These are phyloP conservation scores for Globisporangium cederbergense DNA, from an alignment of 352 stramenopile species.

Conservation along the genomic window DNA sequence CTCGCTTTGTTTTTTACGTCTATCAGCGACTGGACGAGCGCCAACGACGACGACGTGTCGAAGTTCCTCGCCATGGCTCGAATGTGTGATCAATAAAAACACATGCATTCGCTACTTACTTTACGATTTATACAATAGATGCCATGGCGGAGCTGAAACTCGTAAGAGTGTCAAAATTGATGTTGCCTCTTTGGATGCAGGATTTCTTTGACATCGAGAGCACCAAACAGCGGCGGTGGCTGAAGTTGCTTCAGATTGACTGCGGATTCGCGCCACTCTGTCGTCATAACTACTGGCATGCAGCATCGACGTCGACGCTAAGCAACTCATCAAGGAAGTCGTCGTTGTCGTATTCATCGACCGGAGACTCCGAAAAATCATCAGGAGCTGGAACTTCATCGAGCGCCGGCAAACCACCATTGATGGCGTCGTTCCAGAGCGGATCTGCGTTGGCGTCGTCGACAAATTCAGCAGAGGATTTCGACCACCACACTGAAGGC, in stretches of 20 bases:
- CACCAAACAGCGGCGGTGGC: not conserved
- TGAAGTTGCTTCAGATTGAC: not conserved
- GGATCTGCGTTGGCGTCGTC: constrained; percentile 15
- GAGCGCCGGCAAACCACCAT: constrained; percentile 3
- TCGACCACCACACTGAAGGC: constrained; percentile 54
- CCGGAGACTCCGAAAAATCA: constrained; percentile 23
- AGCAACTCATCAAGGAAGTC: constrained; percentile 48
- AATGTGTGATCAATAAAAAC: constrained; percentile 30
- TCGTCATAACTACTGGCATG: constrained; percentile 4
- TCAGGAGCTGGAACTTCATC: constrained; percentile 39
- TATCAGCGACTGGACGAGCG: constrained; percentile 46
- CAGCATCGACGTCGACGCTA: constrained; percentile 47
- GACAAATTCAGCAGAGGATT: constrained; percentile 14
- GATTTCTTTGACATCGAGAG: not conserved
- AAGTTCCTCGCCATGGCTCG: constrained; percentile 55
- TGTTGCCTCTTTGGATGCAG: not conserved
- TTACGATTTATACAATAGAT: constrained; percentile 10
- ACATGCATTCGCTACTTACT: constrained; percentile 17
- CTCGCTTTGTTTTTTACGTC: constrained; percentile 43
- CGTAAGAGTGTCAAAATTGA: not conserved
- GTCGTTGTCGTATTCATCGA: constrained; percentile 18
- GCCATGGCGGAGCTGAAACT: not conserved
- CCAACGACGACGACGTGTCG: constrained; percentile 33
- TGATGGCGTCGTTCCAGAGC: constrained; percentile 16
- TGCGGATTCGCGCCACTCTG: not conserved